Evolutionary conservation across 1,284 basidiomycete genomes (phyloP), one percentile per base, ranked within the genome.

Genomic region (Moesziomyces antarcticus): DNA sequence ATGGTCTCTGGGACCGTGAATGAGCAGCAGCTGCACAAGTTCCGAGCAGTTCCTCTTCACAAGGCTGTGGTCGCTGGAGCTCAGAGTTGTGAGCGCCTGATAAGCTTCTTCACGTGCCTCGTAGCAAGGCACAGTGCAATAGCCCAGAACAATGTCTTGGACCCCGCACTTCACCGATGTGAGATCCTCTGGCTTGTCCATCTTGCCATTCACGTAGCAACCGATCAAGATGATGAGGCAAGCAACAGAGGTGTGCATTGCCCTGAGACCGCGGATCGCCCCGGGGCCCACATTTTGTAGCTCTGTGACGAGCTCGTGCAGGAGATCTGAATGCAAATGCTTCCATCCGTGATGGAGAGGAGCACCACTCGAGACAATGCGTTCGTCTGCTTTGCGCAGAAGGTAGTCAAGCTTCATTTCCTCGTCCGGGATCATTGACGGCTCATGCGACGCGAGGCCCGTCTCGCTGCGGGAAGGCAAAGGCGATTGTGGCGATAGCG

Each of bases 21-120:
- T 56, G 21, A 52, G 49, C 10, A 73, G 50, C 0, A 69, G 45
- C 21, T 69, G 57, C 3, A 56, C 55, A 3, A 73, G 47, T 3
- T 48, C 50, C 3, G 50, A 53, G 37, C 54, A 47, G 21, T 70
- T 69, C 43, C 50, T 40, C 43, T 55, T 49, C 24, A 58, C 21
- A 1, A 66, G 25, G 5, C 37, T 44, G 7, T 24, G 8, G 20
- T 73, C 71, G 6, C 14, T 44, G 9, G 22, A 3, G 55, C 71
- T 62, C 21, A 73, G 50, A 20, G 45, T 40, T 0, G 49, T 10
- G 3, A 73, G 33, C 3, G 45, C 58, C 0, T 2, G 13, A 21
- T 73, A 62, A 9, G 50, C 66, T 20, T 47, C 25, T 47, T 40
- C 47, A 24, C 71, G 61, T 4, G 55, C 47, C 1, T 24, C 0